phyloP scores from a whole-genome alignment of 2,329 filamentous ascomycete genomes.

The Colletotrichum phormii region DNA sequence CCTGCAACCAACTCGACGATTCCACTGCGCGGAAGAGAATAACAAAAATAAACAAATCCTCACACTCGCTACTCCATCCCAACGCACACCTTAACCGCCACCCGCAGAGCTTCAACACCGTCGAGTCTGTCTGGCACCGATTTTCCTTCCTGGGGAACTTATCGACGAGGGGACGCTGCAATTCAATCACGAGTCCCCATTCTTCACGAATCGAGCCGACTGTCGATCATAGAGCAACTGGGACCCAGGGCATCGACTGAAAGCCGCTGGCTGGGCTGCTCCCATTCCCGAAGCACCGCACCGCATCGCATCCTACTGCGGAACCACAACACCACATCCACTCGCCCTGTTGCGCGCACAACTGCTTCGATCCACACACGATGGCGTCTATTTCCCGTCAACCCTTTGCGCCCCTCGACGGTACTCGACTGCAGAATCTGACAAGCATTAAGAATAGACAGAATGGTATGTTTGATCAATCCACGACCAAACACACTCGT shows the following conservation, averaged over 20 bases:
- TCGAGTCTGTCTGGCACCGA: slow-evolving; percentile 27
- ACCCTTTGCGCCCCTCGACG: slow-evolving; percentile 80
- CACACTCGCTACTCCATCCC: slow-evolving; percentile 14
- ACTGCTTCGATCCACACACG: slow-evolving; percentile 39
- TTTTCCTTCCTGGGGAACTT: slow-evolving; percentile 11
- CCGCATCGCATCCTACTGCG: neutral
- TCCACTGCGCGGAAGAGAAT: slow-evolving; percentile 32
- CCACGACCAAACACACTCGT: slow-evolving; percentile 18
- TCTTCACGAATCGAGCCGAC: slow-evolving; percentile 29
- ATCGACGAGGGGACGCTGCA: slow-evolving; percentile 10
- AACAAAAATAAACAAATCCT: slow-evolving; percentile 36
- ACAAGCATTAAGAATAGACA: slow-evolving; percentile 84
- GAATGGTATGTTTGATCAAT: slow-evolving; percentile 65
- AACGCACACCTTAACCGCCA: neutral
- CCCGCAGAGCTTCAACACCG: neutral
- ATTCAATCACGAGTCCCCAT: slow-evolving; percentile 5
- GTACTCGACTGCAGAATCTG: slow-evolving; percentile 75
- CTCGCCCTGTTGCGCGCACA: slow-evolving; percentile 22
- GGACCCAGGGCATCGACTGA: slow-evolving; percentile 2
- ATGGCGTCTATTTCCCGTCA: slow-evolving; percentile 73
- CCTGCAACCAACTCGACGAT: slow-evolving; percentile 19
- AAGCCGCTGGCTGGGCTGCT: neutral
- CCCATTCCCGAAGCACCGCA: neutral
- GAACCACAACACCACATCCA: slow-evolving; percentile 6
- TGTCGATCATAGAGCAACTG: slow-evolving; percentile 24